Conservation (phyloP, 176 grass and related monocot species). For the Zizania latifolia region DNA sequence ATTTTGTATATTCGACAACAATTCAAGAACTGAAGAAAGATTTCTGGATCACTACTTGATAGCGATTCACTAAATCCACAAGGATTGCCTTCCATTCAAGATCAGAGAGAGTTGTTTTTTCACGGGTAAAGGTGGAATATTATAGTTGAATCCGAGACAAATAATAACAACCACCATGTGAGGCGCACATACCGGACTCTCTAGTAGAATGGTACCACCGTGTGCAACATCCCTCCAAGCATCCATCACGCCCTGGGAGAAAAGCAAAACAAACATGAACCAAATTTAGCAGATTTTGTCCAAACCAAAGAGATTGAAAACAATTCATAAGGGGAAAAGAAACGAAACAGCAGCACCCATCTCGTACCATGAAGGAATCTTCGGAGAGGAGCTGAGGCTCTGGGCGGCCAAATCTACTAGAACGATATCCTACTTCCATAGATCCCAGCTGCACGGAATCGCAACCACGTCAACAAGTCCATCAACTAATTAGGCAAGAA, state of each 20-base stretch:
- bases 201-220: conserved; percentile 44
- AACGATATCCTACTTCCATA: conserved; percentile 23
- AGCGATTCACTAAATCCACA: not conserved
- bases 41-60: not conserved
- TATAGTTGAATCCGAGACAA: too few relatives aligned
- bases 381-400: not conserved
- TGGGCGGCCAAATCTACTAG: conserved; percentile 19
- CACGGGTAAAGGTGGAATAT: not conserved
- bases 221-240: conserved; percentile 34
- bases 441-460: conserved; percentile 24
- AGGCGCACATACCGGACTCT: conserved; percentile 13
- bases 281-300: not conserved
- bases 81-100: not conserved
- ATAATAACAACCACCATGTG: too few relatives aligned
- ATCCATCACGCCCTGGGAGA: conserved; percentile 36
- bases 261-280: not conserved
- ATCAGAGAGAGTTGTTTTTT: not conserved
- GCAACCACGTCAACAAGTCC: not conserved
- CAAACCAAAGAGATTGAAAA: too few relatives aligned
- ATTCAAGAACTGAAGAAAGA: not conserved
- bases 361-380: conserved; percentile 30
- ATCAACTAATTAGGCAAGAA: not conserved
- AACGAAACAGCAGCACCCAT: not conserved
- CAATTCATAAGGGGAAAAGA: not conserved
- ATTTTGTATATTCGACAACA: not conserved